Evolutionary conservation across 1,284 basidiomycete species (phyloP).

Genomic region (Peniophora sp.): DNA sequence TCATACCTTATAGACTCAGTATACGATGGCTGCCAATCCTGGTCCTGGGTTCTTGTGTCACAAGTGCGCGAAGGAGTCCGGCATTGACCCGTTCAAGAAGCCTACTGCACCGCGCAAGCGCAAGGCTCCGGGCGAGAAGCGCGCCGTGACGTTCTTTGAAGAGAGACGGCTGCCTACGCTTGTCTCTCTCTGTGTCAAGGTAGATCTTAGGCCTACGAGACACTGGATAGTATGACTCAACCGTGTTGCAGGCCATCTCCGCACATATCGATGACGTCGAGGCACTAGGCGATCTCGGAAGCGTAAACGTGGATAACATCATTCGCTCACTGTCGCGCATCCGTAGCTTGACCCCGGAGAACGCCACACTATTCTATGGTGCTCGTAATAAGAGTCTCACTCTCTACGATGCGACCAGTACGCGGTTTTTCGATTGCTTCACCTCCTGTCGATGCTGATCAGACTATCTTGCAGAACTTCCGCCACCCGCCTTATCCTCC

Average conservation of each 20-base stretch:
- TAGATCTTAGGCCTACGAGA: no score
- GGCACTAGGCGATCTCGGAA: constrained; percentile 80
- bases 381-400: constrained; percentile 60
- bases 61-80: constrained; percentile 66
- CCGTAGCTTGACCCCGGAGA: constrained; percentile 75
- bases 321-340: constrained; percentile 83
- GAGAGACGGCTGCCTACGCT: constrained; percentile 63
- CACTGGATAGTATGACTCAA: no score
- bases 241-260: constrained; percentile 64
- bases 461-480: constrained; percentile 44
- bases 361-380: constrained; percentile 80
- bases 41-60: constrained; percentile 77
- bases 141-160: constrained; percentile 62
- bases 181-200: constrained; percentile 75
- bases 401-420: constrained; percentile 90
- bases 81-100: constrained; percentile 80
- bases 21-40: constrained; percentile 67
- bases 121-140: constrained; percentile 52
- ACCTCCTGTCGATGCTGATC: background rate
- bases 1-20: constrained; percentile 55
- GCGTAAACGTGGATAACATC: constrained; percentile 75
- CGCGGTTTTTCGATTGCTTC: constrained; percentile 28
- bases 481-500: constrained; percentile 56
- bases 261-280: constrained; percentile 88
- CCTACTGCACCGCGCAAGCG: constrained; percentile 51